A percentile compares a stretch with the other conserved stretches of the same genome.
Conservation (phyloP, 805 yeast species). For the Candida alai region DNA sequence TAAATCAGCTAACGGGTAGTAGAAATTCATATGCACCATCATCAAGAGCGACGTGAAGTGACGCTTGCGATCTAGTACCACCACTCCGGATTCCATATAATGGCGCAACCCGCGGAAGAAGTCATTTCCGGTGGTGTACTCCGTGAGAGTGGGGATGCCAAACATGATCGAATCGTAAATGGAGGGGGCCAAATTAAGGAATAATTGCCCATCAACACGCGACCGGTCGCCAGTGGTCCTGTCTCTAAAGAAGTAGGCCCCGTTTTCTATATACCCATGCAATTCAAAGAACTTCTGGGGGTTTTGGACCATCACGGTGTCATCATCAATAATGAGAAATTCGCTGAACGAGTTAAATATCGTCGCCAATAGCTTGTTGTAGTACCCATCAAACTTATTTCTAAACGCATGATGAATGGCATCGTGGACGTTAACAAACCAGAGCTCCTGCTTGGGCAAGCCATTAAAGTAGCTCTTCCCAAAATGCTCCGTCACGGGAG, state of each 20-base stretch:
- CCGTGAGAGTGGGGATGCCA: conserved; percentile 30
- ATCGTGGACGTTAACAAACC: conserved; percentile 32
- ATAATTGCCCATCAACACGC: conserved; percentile 16
- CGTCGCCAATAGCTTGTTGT: conserved; percentile 50
- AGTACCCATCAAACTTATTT: conserved; percentile 19
- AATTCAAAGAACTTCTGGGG: conserved; percentile 27
- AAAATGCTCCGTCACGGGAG: conserved; percentile 17
- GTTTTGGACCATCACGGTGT: conserved; percentile 34
- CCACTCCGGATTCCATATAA: conserved; percentile 29
- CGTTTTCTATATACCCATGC: conserved; percentile 26
- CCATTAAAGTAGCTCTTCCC: conserved; percentile 17
- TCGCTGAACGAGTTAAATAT: conserved; percentile 57
- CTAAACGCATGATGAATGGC: conserved; percentile 20
- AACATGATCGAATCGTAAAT: conserved; percentile 23
- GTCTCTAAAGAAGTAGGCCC: conserved; percentile 32
- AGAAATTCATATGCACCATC: conserved; percentile 25
- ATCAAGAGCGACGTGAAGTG: conserved; percentile 23
- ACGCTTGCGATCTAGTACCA: conserved; percentile 18
- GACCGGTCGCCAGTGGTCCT: conserved; percentile 23
- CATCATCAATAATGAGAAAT: conserved; percentile 52
- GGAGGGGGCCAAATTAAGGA: conserved; percentile 22
- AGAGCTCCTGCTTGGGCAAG: conserved; percentile 31
- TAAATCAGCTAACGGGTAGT: conserved; percentile 16
- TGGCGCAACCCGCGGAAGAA: conserved; percentile 37
- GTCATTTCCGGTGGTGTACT: conserved; percentile 24